A percentile compares a stretch with the other conserved stretches of the same genome.
Evolutionary conservation across 176 grass and related monocot genomes (phyloP).

Genomic region (Musa beccarii): DNA sequence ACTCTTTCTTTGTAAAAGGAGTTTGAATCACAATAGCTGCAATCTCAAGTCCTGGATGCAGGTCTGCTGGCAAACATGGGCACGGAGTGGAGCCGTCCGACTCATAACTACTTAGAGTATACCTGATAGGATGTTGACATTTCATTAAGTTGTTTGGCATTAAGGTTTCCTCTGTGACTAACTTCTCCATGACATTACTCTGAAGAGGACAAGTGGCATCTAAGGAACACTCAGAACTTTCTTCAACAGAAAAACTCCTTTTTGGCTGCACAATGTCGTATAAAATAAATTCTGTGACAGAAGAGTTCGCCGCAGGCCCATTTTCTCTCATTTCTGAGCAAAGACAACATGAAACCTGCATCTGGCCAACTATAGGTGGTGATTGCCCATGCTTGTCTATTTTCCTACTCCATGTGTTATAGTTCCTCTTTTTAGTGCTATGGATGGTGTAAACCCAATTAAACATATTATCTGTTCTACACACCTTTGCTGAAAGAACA

Average conservation of each 20-base stretch:
- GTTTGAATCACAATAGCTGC: constrained; percentile 58
- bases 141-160: constrained; percentile 31
- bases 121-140: constrained; percentile 25
- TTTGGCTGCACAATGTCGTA: constrained; percentile 81
- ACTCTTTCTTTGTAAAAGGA: constrained; percentile 45
- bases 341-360: constrained; percentile 83
- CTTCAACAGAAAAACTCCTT: constrained; percentile 46
- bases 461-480: constrained; percentile 60
- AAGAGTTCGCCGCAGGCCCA: constrained; percentile 53
- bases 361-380: constrained; percentile 71
- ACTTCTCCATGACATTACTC: constrained; percentile 26
- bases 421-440: constrained; percentile 41
- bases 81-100: constrained; percentile 36
- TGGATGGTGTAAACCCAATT: constrained; percentile 96
- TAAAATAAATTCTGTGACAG: constrained; percentile 73
- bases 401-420: constrained; percentile 35
- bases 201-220: constrained; percentile 30
- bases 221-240: constrained; percentile 28
- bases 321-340: constrained; percentile 59
- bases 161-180: constrained; percentile 20
- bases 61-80: constrained; percentile 63
- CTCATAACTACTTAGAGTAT: constrained; percentile 9
- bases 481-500: constrained; percentile 53
- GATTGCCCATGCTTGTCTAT: constrained; percentile 35
- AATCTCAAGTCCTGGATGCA: constrained; percentile 70